Conservation (phyloP, 2,329 filamentous ascomycete genomes). For the Aphanocladium album region DNA sequence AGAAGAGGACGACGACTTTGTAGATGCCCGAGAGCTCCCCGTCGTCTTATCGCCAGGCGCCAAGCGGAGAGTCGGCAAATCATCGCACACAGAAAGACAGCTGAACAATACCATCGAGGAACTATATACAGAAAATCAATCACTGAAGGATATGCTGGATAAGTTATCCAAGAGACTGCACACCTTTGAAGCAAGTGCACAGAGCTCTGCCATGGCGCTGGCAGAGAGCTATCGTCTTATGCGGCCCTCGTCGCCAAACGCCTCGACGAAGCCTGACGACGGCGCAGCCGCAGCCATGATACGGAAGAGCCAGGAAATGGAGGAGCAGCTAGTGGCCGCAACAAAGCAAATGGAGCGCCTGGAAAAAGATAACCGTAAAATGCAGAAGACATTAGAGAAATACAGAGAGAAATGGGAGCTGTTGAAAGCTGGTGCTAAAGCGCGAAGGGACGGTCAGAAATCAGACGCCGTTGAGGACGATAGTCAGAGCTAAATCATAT, state of each 20-base stretch:
- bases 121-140: slow-evolving; percentile 80
- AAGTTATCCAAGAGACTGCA: slow-evolving; percentile 83
- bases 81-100: slow-evolving; percentile 36
- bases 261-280: slow-evolving; percentile 22
- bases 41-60: slow-evolving; percentile 38
- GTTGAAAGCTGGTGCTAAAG: slow-evolving; percentile 57
- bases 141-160: slow-evolving; percentile 79
- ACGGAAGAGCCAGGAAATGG: slow-evolving; percentile 57
- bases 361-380: slow-evolving; percentile 56
- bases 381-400: slow-evolving; percentile 51
- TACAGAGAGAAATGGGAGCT: slow-evolving; percentile 59
- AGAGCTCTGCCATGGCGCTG: slow-evolving; percentile 78
- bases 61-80: slow-evolving; percentile 37
- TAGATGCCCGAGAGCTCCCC: slow-evolving; percentile 73
- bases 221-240: slow-evolving; percentile 73
- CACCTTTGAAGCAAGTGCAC: slow-evolving; percentile 87
- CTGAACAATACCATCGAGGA: slow-evolving; percentile 75
- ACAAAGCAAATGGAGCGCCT: slow-evolving; percentile 59
- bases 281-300: slow-evolving; percentile 29
- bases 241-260: slow-evolving; percentile 49
- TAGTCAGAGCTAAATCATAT: neutral
- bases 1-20: slow-evolving; percentile 77
- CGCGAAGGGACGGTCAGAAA: slow-evolving; percentile 31
- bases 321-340: slow-evolving; percentile 57
- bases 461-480: slow-evolving; percentile 6